These are phyloP conservation scores for Kwoniella shandongensis DNA, from an alignment of 768 basidiomycete genomes.

Conservation along the genomic window DNA sequence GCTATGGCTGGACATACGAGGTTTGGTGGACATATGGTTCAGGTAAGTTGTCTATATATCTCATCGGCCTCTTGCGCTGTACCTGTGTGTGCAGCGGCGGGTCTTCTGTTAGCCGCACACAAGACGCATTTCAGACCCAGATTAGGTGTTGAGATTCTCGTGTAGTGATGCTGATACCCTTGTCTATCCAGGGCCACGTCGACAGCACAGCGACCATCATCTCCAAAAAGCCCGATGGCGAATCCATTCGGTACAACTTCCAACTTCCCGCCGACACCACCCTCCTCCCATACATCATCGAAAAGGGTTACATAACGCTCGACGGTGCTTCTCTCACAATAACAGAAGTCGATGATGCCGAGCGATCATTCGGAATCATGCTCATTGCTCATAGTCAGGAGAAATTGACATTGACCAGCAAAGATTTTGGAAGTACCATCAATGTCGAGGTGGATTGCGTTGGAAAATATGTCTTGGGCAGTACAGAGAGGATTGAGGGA, in stretches of 20 bases:
- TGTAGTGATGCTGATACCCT: too few relatives aligned
- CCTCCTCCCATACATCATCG: slow-evolving; percentile 78
- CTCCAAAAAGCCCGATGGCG: slow-evolving; percentile 69
- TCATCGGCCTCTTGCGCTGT: too few relatives aligned
- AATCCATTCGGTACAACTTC: slow-evolving; percentile 82
- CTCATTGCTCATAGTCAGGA: slow-evolving; percentile 90
- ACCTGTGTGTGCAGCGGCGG: not conserved
- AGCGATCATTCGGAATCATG: slow-evolving; percentile 78
- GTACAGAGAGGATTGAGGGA: slow-evolving; percentile 30
- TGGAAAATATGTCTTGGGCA: slow-evolving; percentile 51
- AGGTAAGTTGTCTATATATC: slow-evolving; percentile 59
- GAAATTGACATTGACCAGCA: slow-evolving; percentile 76
- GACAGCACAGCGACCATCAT: slow-evolving; percentile 81
- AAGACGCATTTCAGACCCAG: not conserved
- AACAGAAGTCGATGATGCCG: slow-evolving; percentile 62
- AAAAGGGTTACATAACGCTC: slow-evolving; percentile 90
- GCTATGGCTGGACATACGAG: slow-evolving; percentile 88
- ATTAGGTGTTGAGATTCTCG: too few relatives aligned
- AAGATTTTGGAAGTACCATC: slow-evolving; percentile 73
- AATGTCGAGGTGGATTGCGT: slow-evolving; percentile 73
- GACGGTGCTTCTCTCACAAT: slow-evolving; percentile 93
- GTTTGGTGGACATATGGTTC: slow-evolving; percentile 97
- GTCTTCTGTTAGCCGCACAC: not conserved
- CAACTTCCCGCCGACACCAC: slow-evolving; percentile 62
- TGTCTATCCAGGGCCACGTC: slow-evolving; percentile 95